These are phyloP conservation scores for Aegilops speltoides DNA, from an alignment of 176 grass and related monocot species.

Conservation along the genomic window DNA sequence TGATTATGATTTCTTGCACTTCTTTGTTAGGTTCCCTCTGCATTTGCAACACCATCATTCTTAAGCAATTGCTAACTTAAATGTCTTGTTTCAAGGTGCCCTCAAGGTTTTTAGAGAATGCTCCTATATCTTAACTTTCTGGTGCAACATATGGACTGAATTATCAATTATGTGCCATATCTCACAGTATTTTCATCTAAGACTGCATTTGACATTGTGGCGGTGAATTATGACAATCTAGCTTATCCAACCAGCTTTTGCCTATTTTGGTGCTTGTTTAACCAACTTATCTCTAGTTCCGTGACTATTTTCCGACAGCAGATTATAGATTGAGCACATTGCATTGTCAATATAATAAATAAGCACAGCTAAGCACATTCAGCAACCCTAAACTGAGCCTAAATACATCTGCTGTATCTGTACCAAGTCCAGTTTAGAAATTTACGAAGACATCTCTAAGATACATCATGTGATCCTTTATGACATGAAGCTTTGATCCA, in stretches of 20 bases:
- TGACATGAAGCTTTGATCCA: neutral
- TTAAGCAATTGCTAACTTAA: neutral
- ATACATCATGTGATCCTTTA: neutral
- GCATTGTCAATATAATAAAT: neutral
- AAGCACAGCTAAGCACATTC: neutral
- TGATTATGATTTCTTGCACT: constrained; percentile 29
- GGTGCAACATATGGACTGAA: constrained; percentile 4
- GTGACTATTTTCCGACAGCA: neutral
- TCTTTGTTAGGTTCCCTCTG: neutral
- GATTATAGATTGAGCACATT: neutral
- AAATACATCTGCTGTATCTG: neutral
- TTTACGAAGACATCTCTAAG: neutral
- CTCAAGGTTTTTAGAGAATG: neutral
- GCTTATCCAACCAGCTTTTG: neutral
- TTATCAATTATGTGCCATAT: constrained; percentile 23
- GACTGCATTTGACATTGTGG: neutral
- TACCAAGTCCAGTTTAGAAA: constrained; percentile 9
- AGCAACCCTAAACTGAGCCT: neutral
- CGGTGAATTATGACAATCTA: neutral
- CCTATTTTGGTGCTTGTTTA: neutral
- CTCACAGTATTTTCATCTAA: constrained; percentile 5
- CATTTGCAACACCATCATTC: neutral
- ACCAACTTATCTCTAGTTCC: neutral
- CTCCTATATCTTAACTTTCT: neutral
- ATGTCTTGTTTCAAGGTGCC: constrained; percentile 9